These are phyloP conservation scores for Priceomyces fermenticarens DNA, from an alignment of 805 yeast species.

Conservation along the genomic window DNA sequence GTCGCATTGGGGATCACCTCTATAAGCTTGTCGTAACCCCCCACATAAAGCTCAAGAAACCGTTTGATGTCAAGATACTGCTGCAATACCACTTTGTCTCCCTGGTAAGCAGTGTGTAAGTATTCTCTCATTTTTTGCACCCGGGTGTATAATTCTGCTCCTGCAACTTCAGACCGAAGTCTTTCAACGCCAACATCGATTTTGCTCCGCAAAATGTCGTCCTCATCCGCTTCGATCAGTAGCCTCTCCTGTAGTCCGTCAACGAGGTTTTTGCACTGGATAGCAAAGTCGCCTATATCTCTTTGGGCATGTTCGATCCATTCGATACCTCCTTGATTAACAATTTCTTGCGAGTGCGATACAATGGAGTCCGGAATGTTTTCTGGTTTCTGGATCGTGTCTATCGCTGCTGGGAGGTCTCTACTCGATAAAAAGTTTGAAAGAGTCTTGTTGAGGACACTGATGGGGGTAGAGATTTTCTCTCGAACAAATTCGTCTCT, in stretches of 20 bases:
- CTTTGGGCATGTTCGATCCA: constrained; percentile 39
- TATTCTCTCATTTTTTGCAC: constrained; percentile 46
- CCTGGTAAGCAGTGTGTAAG: constrained; percentile 53
- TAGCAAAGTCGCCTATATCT: constrained; percentile 45
- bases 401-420: constrained; percentile 62
- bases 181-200: constrained; percentile 62
- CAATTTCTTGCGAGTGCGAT: constrained; percentile 53
- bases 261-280: constrained; percentile 40
- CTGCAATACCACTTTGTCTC: constrained; percentile 53
- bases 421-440: constrained; percentile 43
- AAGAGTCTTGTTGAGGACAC: constrained; percentile 43
- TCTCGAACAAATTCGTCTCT: constrained; percentile 53
- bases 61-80: constrained; percentile 50
- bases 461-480: constrained; percentile 44
- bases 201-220: constrained; percentile 45
- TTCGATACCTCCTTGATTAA: constrained; percentile 49
- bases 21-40: constrained; percentile 32
- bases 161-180: constrained; percentile 43
- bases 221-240: constrained; percentile 51
- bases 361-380: constrained; percentile 56
- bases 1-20: constrained; percentile 40
- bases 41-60: constrained; percentile 41
- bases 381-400: constrained; percentile 56
- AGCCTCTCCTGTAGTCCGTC: constrained; percentile 47
- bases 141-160: constrained; percentile 35